These are phyloP conservation scores for Coemansia interrupta DNA, from an alignment of 192 early-diverging fungal species.

Conservation along the genomic window DNA sequence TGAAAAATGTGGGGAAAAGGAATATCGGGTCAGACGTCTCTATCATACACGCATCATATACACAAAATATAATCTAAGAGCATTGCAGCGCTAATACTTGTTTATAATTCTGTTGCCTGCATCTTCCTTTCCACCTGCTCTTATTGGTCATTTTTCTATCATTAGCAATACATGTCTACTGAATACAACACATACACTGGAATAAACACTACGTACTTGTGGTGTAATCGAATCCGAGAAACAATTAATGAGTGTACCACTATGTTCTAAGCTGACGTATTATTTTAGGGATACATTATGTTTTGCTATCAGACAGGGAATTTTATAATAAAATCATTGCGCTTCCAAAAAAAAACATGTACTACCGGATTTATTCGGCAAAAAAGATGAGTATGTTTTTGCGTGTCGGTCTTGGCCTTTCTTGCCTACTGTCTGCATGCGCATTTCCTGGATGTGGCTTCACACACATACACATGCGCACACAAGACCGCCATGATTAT, in stretches of 20 bases:
- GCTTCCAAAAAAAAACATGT: background rate
- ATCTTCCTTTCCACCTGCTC: no score
- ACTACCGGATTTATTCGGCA: no score
- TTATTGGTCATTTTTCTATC: no score
- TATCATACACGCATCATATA: background rate
- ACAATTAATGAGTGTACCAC: background rate
- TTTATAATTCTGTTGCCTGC: background rate
- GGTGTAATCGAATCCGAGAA: no score
- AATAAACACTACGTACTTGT: no score
- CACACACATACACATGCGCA: no score
- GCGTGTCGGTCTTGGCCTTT: background rate
- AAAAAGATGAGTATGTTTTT: background rate
- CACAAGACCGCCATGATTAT: background rate
- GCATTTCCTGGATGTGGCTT: conserved; percentile 6
- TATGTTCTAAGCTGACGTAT: no score
- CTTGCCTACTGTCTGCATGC: conserved; percentile 1
- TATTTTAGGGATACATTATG: no score
- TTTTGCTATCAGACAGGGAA: background rate
- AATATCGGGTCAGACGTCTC: background rate
- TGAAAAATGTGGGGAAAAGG: background rate
- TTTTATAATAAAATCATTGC: background rate
- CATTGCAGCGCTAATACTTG: background rate
- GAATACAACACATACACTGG: no score
- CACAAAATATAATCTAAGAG: background rate
- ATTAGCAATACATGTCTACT: no score